Base-by-base conservation (phyloP, 2,329 filamentous ascomycete species). In the Gnomoniopsis smithogilvyi region DNA sequence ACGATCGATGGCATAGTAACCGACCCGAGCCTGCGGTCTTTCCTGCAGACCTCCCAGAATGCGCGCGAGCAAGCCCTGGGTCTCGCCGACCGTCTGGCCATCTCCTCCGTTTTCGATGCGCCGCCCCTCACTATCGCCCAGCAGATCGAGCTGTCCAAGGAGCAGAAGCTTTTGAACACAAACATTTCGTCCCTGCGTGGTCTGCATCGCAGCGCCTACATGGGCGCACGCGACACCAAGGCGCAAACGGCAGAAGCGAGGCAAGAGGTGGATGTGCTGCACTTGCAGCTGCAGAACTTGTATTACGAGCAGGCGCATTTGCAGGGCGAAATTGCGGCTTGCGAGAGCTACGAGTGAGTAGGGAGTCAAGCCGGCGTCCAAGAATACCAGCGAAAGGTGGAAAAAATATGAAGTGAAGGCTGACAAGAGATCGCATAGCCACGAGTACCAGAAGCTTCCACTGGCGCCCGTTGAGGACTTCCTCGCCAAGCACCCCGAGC, bases 291-390 rank as follows among this genome's bases (percentile, higher is more conserved):
- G 57, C 94, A 98, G 74, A 99, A 99, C 69, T 78, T 99, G 8
- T 96, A 95, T 73, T 99, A 99, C 70, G 94, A 99, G 74, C 93
- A 98, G 76, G 82, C 91, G 56, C 92, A 97, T 73, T 78, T 99
- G 56, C 86, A 90, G 64, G 91, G 91, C 51, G 95, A 99, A 75
- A 98, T 99, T 62, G 80, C 85, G 0, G 92, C 91, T 10, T 98
- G 95, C 72, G 91, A 96, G 70, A 89, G 88, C 54, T 97, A 96
- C 67, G 91, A 96, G 92, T 96, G 77, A 63, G 90, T 3, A 19
- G 14, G 30, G 10, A 10, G 8, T 12, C 12, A n/a, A 19, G 6
- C 4, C 10, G 47, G 11, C 26, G 10, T 15, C 7, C 10, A 33
- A 15, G 47, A 3, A 8, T 34, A 7, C 22, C 22, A 17, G 43